Base-by-base conservation (phyloP, 768 basidiomycete species). In the Serpula lacrymans region DNA sequence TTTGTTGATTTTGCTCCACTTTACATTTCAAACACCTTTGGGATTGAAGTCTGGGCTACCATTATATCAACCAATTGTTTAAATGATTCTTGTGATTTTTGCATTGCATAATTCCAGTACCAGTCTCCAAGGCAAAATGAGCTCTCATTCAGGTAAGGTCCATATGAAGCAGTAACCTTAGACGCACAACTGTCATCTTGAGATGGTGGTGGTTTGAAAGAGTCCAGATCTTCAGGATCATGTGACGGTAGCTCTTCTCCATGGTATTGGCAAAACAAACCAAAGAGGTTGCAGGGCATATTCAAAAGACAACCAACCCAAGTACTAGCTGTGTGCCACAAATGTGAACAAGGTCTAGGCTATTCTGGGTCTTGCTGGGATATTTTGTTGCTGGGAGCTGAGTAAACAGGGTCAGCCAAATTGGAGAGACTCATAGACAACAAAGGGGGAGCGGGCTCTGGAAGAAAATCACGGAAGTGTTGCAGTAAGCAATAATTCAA, bases 81-180 rank as follows among this genome's bases (percentile, higher is more conserved):
- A 32, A 49, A 53, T 24, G 24, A 32, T 3, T 32, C 28, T 38
- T 39, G 25, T 3, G 54, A 53, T 40, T 52, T 55, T 22, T 48
- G 46, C 3, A 37, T 10, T 8, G 42, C 42, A 2, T 45, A 35
- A 35, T 49, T 54, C 52, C 52, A 54, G 28, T 39, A 50, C 52
- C 53, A 55, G 5, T 55, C 36, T 11, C 47, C 39, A 8, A 42
- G 29, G 13, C 28, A 27, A 37, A 49, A 49, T 4, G 44, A 45
- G 27, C 36, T 39, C 17, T 37, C 27, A 34, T 48, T 38, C n/a
- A n/a, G n/a, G n/a, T n/a, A n/a, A n/a, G n/a, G n/a, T n/a, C n/a
- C n/a, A n/a, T n/a, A n/a, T n/a, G n/a, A n/a, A n/a, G n/a, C n/a
- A n/a, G n/a, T n/a, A n/a, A n/a, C n/a, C n/a, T n/a, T n/a, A n/a